Evolutionary conservation across 257 asterid genomes (phyloP), one percentile per base, ranked within the genome.

Genomic region (Ajuga chamaepitys): DNA sequence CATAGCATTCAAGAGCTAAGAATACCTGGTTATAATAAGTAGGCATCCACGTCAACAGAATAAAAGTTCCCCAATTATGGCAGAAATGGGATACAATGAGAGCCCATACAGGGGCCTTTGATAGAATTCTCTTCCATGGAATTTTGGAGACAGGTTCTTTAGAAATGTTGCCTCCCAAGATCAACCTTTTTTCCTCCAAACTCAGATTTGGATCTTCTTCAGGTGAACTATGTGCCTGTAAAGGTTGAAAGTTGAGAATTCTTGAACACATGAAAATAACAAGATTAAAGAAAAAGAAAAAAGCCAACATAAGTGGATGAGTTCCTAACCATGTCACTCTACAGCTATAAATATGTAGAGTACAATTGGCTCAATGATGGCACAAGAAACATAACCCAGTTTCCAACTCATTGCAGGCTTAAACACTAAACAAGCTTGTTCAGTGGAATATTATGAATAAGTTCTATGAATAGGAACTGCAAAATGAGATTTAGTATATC

Each of bases 31-130:
- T 94, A 53, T 94, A 94, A 81, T 94, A 94, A 25, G 99, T 90
- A 42, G 97, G 96, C 97, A 90, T 94, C 99, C 97, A 94, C 6
- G 99, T 94, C 72, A 94, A 78, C 41, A 90, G 95, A 76, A 94
- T 90, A 75, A 94, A 94, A 47, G 96, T 94, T 72, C 99, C 99
- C 99, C 99, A 94, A 51, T 94, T 94, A 74, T 94, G 99, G 75
- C 99, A 94, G 84, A 94, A 94, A 80, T 94, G 98, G 78, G 98
- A 90, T 83, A 88, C 73, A 50, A 94, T 94, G 81, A 94, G 98
- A 78, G 99, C 99, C 99, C 99, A 94, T 37, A 94, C 99, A 67
- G 99, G 91, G 60, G 85, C 89, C 76, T 94, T 94, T 9, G 98
- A 85, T 58, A 94, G 81, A 68, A 94, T 94, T 65, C 76, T 81